Evolutionary conservation across 345 rosid genomes (phyloP).

Genomic region (Aethionema arabicum): DNA sequence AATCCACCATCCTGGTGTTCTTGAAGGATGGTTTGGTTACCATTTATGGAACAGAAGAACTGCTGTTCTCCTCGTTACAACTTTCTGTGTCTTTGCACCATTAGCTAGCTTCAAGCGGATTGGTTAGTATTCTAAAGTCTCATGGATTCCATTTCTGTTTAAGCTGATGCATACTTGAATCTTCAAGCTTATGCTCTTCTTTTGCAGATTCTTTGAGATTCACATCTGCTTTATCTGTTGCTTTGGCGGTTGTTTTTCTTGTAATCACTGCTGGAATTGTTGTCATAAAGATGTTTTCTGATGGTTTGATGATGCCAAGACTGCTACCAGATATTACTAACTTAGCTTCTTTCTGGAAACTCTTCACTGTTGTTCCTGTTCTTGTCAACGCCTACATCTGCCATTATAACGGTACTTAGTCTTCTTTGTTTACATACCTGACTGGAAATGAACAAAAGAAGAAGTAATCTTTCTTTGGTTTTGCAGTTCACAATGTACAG

Average conservation of each 20-base stretch:
- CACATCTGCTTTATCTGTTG: constrained; percentile 86
- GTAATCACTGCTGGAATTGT: constrained; percentile 71
- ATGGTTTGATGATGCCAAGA: constrained; percentile 74
- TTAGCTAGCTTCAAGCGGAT: constrained; percentile 77
- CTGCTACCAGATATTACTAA: constrained; percentile 69
- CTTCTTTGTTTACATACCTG: background rate
- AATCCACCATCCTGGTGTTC: constrained; percentile 72
- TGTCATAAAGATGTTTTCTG: constrained; percentile 55
- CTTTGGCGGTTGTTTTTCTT: constrained; percentile 77
- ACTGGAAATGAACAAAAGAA: background rate
- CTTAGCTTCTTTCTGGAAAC: constrained; percentile 67
- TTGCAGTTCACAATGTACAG: constrained; percentile 83
- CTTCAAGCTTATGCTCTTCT: background rate
- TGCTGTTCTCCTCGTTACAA: constrained; percentile 60
- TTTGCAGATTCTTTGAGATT: constrained; percentile 81
- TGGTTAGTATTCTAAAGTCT: constrained; percentile 46
- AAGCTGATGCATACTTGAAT: background rate
- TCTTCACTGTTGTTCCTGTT: constrained; percentile 90
- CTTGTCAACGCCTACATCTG: constrained; percentile 89
- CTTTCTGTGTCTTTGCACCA: constrained; percentile 68
- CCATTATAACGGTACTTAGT: constrained; percentile 72
- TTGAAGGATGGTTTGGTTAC: constrained; percentile 88
- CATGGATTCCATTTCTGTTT: background rate
- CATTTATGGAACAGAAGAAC: constrained; percentile 78
- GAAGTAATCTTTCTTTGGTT: constrained; percentile 15